phyloP scores from a whole-genome alignment of 108 stramenopile species.

The Skeletonema grethae region DNA sequence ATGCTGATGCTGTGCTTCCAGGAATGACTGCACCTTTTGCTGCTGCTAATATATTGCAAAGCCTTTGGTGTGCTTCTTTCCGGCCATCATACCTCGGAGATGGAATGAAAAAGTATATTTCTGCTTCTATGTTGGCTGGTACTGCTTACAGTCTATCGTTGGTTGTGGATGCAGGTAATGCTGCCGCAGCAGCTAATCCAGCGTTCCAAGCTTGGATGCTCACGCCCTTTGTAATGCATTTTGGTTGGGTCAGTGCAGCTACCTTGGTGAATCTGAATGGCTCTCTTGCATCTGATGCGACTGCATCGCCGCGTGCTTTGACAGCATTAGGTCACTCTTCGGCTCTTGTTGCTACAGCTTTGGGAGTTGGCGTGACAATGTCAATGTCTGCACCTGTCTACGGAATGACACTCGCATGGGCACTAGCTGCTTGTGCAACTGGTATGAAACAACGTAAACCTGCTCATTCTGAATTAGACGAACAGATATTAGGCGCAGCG shows the following conservation, averaged over 20 bases:
- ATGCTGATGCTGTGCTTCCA: slow-evolving; percentile 38
- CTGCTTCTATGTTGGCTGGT: slow-evolving; percentile 53
- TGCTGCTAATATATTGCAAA: slow-evolving; percentile 64
- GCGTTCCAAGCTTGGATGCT: slow-evolving; percentile 27
- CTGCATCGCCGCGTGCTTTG: slow-evolving; percentile 29
- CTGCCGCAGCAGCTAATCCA: slow-evolving; percentile 11
- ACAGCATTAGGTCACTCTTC: slow-evolving; percentile 63
- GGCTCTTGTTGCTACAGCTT: slow-evolving; percentile 55
- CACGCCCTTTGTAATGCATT: slow-evolving; percentile 63
- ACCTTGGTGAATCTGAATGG: slow-evolving; percentile 78
- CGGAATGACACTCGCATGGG: slow-evolving; percentile 74
- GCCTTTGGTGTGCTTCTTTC: slow-evolving; percentile 76
- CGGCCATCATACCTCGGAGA: slow-evolving; percentile 52
- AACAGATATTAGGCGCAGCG: slow-evolving; percentile 28
- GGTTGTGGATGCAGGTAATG: slow-evolving; percentile 42
- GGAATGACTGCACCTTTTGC: slow-evolving; percentile 54
- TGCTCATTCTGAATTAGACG: slow-evolving; percentile 10
- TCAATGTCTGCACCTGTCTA: slow-evolving; percentile 53
- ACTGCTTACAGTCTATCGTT: slow-evolving; percentile 65
- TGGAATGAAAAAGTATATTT: slow-evolving; percentile 59
- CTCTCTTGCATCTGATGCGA: slow-evolving; percentile 44
- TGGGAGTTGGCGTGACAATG: slow-evolving; percentile 61
- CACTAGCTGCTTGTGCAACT: slow-evolving; percentile 64
- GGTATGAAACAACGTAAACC: slow-evolving; percentile 48
- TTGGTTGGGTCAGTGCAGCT: slow-evolving; percentile 78